Evolutionary conservation across 1,284 basidiomycete genomes (phyloP).

Genomic region (Moesziomyces antarcticus): DNA sequence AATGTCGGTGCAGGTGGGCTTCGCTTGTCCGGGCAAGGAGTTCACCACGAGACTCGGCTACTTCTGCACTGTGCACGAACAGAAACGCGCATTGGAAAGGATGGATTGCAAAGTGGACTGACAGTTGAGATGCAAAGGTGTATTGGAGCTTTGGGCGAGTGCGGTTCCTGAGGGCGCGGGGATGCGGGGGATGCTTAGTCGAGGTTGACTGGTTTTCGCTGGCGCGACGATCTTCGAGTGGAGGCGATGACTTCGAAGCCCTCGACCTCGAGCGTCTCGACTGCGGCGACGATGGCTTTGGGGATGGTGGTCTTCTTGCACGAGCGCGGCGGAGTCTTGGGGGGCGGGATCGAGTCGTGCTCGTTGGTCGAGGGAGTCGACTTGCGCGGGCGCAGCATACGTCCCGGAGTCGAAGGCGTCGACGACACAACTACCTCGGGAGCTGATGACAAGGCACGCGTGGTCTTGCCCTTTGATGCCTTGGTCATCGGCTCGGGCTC

Average conservation of each 20-base stretch:
- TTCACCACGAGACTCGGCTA: too few species aligned
- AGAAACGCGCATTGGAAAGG: too few species aligned
- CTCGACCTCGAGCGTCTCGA: conserved; percentile 22
- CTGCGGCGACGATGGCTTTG: background rate
- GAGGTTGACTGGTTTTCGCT: conserved; percentile 30
- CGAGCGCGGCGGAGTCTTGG: conserved; percentile 16
- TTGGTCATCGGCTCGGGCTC: background rate
- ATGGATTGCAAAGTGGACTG: too few species aligned
- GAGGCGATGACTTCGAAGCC: conserved; percentile 29
- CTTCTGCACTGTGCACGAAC: too few species aligned
- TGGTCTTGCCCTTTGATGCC: conserved; percentile 1
- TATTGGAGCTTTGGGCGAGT: too few species aligned
- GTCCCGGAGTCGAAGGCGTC: conserved; percentile 11
- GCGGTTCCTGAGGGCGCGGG: too few species aligned
- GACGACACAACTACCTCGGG: background rate
- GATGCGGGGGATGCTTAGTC: conserved; percentile 12
- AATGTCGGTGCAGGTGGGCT: too few species aligned
- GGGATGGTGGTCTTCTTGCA: conserved; percentile 5
- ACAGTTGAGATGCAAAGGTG: too few species aligned
- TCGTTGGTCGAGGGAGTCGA: conserved; percentile 7
- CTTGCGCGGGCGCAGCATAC: conserved; percentile 18
- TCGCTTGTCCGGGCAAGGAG: too few species aligned
- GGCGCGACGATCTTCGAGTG: conserved; percentile 22
- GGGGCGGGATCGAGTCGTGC: conserved; percentile 1
- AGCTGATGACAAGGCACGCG: background rate